Conservation (phyloP, 495 filamentous ascomycete species). For the Hypoxylon intermedium region DNA sequence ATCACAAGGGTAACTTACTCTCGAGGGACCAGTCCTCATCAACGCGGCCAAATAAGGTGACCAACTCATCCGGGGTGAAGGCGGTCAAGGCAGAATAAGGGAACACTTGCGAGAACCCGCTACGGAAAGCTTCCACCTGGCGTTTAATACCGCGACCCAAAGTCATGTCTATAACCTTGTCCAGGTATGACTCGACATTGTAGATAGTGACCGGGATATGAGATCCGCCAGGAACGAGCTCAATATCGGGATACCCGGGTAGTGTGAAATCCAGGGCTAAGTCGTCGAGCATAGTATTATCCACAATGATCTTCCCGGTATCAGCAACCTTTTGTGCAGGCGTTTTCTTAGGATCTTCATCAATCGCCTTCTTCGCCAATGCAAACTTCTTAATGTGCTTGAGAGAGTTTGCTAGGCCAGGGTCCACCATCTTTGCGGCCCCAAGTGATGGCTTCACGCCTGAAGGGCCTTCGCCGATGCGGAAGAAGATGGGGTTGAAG, state of each 20-base stretch:
- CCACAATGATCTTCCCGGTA: slow-evolving; percentile 70
- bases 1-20: slow-evolving; percentile 64
- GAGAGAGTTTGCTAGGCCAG: slow-evolving; percentile 82
- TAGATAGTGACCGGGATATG: slow-evolving; percentile 81
- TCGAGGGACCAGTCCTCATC: slow-evolving; percentile 99
- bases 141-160: slow-evolving; percentile 83
- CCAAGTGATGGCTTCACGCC: slow-evolving; percentile 85
- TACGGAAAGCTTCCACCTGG: slow-evolving; percentile 90
- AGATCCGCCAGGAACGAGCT: slow-evolving; percentile 76
- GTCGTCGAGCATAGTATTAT: slow-evolving; percentile 82
- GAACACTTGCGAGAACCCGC: slow-evolving; percentile 95
- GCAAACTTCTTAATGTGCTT: slow-evolving; percentile 89
- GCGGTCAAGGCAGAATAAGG: slow-evolving; percentile 90
- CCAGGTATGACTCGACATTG: slow-evolving; percentile 86
- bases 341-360: slow-evolving; percentile 68
- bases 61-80: slow-evolving; percentile 96
- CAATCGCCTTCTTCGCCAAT: slow-evolving; percentile 78
- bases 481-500: slow-evolving; percentile 98
- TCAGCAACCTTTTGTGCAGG: slow-evolving; percentile 72
- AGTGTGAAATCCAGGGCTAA: slow-evolving; percentile 91
- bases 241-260: slow-evolving; percentile 89
- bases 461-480: slow-evolving; percentile 77
- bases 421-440: slow-evolving; percentile 89
- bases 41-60: slow-evolving; percentile 90
- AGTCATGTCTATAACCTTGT: slow-evolving; percentile 90